phyloP scores from a whole-genome alignment of 257 asterid species.

The Striga asiatica region DNA sequence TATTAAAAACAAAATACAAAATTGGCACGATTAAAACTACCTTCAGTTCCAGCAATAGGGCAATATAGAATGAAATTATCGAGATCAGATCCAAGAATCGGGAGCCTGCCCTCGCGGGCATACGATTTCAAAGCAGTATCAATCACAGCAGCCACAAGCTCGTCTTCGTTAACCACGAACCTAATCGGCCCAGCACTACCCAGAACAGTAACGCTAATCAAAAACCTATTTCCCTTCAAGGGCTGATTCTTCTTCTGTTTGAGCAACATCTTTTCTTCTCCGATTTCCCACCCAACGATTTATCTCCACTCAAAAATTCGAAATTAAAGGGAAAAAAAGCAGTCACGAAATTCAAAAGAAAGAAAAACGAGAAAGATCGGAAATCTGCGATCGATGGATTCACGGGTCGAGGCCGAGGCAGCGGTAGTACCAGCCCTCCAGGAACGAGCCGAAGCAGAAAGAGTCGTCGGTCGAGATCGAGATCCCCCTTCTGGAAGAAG shows the following conservation, averaged over 20 bases:
- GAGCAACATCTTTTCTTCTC: constrained; percentile 46
- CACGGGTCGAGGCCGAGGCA: constrained; percentile 89
- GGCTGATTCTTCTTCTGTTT: constrained; percentile 76
- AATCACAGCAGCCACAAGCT: constrained; percentile 32
- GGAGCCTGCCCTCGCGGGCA: constrained; percentile 48
- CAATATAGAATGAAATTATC: constrained; percentile 35
- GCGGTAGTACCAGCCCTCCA: constrained; percentile 95
- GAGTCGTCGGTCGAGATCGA: constrained; percentile 31
- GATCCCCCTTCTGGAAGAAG: constrained; percentile 62
- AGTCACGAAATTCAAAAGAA: constrained; percentile 17
- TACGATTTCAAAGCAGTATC: constrained; percentile 31
- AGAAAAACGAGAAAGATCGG: neutral
- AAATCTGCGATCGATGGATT: neutral
- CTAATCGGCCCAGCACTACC: constrained; percentile 63
- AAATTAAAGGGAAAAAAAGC: constrained; percentile 2
- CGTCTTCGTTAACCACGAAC: constrained; percentile 37
- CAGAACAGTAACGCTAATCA: constrained; percentile 35
- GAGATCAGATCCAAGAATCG: constrained; percentile 31
- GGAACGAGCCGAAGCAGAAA: constrained; percentile 71
- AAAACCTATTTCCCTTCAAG: constrained; percentile 15
- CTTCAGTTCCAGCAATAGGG: constrained; percentile 28
- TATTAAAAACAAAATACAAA: too few relatives aligned
- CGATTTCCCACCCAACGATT: neutral
- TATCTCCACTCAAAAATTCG: neutral
- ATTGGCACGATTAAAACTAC: too few relatives aligned